phyloP scores from a whole-genome alignment of 306 rosid genomes.

The Begonia fuchsioides region DNA sequence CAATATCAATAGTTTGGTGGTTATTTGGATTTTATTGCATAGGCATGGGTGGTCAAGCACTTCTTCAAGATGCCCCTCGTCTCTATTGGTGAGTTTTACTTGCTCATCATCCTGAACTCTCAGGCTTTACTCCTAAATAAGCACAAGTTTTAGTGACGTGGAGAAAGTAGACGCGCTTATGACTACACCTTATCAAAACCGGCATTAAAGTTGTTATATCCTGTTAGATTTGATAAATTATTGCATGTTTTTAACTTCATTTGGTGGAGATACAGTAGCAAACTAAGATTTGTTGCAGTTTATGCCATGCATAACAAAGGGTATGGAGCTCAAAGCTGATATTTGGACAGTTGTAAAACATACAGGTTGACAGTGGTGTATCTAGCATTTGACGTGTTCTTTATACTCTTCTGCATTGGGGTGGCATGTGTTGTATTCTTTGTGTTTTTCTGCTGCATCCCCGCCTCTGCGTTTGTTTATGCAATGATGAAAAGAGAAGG shows the following conservation, averaged over 20 bases:
- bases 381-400: constrained; percentile 71
- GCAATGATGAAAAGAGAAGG: constrained; percentile 65
- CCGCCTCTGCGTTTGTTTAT: constrained; percentile 55
- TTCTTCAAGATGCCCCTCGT: constrained; percentile 69
- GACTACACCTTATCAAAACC: no score
- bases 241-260: neutral
- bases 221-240: neutral
- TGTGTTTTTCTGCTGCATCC: constrained; percentile 59
- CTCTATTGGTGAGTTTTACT: constrained; percentile 45
- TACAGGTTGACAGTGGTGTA: constrained; percentile 86
- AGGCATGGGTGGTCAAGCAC: constrained; percentile 67
- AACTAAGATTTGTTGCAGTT: no score
- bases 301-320: neutral
- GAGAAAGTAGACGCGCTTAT: no score
- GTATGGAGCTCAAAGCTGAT: neutral
- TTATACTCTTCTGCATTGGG: constrained; percentile 64
- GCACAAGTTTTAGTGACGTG: no score
- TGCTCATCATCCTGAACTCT: no score
- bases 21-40: constrained; percentile 76
- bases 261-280: constrained; percentile 3
- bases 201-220: no score
- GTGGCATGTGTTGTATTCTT: constrained; percentile 58
- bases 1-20: constrained; percentile 76
- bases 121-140: no score
- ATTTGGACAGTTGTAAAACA: constrained; percentile 3